phyloP scores from a whole-genome alignment of 345 rosid genomes.

The Linum trigynum region DNA sequence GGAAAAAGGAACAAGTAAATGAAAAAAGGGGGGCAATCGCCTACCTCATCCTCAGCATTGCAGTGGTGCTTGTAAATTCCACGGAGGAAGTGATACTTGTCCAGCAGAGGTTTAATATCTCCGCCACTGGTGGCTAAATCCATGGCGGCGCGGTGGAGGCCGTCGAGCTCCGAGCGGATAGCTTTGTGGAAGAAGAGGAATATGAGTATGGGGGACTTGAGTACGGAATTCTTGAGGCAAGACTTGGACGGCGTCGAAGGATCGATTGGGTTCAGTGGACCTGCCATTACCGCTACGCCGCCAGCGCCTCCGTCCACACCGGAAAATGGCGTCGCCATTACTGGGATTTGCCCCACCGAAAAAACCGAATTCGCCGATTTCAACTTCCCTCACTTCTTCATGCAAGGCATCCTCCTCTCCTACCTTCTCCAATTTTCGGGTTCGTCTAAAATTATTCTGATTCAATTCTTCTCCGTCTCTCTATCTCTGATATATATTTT shows the following conservation, averaged over 20 bases:
- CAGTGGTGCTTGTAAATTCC: conserved; percentile 60
- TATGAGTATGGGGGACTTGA: conserved; percentile 56
- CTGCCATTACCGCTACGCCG: conserved; percentile 54
- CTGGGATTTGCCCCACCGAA: background rate
- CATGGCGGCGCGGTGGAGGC: conserved; percentile 51
- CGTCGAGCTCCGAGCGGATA: conserved; percentile 52
- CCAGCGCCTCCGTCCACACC: conserved; percentile 38
- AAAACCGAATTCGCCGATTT: background rate
- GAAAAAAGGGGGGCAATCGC: background rate
- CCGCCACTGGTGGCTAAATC: conserved; percentile 41
- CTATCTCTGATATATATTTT: background rate
- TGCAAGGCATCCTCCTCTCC: background rate
- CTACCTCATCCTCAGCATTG: conserved; percentile 69
- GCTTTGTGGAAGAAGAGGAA: conserved; percentile 66
- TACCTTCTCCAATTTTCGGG: background rate
- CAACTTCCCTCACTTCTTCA: background rate
- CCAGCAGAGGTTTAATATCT: conserved; percentile 35
- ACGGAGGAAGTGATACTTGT: conserved; percentile 43
- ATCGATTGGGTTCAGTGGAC: conserved; percentile 40
- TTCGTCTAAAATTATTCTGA: background rate
- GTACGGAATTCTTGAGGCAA: conserved; percentile 37
- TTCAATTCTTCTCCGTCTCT: background rate
- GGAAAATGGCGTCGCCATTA: conserved; percentile 53
- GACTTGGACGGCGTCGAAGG: conserved; percentile 33
- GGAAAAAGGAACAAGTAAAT: background rate